Percentiles rank a stretch among this genome's conserved stretches.
Conservation (phyloP, 2,329 filamentous ascomycete genomes). For the Ophiosphaerella narmari region DNA sequence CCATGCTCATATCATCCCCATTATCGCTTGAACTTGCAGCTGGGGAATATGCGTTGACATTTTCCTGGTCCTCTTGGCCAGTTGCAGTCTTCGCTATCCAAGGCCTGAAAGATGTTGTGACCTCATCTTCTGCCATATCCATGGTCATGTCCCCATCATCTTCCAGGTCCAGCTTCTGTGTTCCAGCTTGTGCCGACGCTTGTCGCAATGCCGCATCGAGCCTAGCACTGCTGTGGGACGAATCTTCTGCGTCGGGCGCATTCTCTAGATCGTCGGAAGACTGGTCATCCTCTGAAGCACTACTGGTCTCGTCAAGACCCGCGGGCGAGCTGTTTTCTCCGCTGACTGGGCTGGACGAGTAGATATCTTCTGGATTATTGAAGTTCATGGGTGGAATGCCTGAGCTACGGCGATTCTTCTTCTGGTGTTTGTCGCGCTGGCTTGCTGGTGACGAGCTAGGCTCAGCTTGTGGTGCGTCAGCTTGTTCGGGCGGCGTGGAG, state of each 20-base stretch:
- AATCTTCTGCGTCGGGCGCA: conserved; percentile 62
- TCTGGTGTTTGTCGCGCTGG: conserved; percentile 68
- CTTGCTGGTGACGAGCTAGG: conserved; percentile 65
- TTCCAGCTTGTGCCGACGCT: conserved; percentile 76
- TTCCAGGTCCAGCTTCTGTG: conserved; percentile 66
- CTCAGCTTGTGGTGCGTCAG: conserved; percentile 63
- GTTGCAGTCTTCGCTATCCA: conserved; percentile 66
- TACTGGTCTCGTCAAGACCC: conserved; percentile 56
- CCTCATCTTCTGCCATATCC: conserved; percentile 64
- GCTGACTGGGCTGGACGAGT: conserved; percentile 80
- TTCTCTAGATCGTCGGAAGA: conserved; percentile 65
- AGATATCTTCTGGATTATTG: conserved; percentile 66
- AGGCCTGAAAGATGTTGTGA: conserved; percentile 74
- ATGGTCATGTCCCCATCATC: conserved; percentile 59
- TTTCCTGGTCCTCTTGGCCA: conserved; percentile 53
- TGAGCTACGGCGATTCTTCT: conserved; percentile 65
- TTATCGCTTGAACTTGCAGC: conserved; percentile 49
- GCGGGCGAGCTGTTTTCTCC: conserved; percentile 52
- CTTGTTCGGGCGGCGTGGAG: conserved; percentile 66
- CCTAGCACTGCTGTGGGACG: conserved; percentile 70
- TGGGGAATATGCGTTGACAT: conserved; percentile 55
- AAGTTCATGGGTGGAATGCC: conserved; percentile 68
- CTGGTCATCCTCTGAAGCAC: conserved; percentile 67
- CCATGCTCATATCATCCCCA: conserved; percentile 82
- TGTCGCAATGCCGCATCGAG: conserved; percentile 78